A percentile compares a stretch with the other conserved stretches of the same genome.
These are phyloP conservation scores for Asterella californica DNA, from an alignment of 225 moss, liverwort and hornwort species.

Conservation along the genomic window DNA sequence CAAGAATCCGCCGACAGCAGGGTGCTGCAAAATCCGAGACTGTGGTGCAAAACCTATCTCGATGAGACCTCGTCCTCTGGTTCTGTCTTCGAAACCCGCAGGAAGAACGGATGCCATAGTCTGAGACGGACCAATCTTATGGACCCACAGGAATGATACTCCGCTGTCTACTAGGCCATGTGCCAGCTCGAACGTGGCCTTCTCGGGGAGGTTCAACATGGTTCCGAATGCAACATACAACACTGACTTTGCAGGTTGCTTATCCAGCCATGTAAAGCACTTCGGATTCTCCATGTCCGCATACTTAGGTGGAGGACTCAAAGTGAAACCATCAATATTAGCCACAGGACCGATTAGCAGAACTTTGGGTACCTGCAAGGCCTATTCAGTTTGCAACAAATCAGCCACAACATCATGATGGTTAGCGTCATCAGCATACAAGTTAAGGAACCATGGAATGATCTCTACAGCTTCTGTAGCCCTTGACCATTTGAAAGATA, in stretches of 20 bases:
- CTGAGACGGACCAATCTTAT: conserved; percentile 20
- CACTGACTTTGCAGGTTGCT: conserved; percentile 36
- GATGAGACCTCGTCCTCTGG: conserved; percentile 33
- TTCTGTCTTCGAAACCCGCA: conserved; percentile 30
- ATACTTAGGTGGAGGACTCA: background rate
- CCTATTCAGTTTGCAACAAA: background rate
- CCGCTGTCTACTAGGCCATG: conserved; percentile 40
- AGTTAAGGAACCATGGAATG: background rate
- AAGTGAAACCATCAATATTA: conserved; percentile 23
- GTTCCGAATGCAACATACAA: conserved; percentile 48
- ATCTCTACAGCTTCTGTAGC: background rate
- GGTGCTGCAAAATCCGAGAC: conserved; percentile 37
- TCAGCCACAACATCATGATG: background rate
- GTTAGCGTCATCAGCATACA: background rate
- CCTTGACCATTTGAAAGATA: too few species aligned
- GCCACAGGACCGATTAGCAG: conserved; percentile 20
- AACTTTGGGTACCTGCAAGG: conserved; percentile 22
- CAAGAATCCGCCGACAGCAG: conserved; percentile 46
- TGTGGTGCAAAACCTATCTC: conserved; percentile 44
- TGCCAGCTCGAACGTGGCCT: conserved; percentile 35
- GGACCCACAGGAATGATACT: conserved; percentile 43
- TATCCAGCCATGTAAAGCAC: conserved; percentile 44
- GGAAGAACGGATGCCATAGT: conserved; percentile 36
- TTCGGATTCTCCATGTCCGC: background rate
- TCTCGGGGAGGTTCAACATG: conserved; percentile 6